phyloP scores from a whole-genome alignment of 1,139 yeast species.

The Kluyveromyces sp. region DNA sequence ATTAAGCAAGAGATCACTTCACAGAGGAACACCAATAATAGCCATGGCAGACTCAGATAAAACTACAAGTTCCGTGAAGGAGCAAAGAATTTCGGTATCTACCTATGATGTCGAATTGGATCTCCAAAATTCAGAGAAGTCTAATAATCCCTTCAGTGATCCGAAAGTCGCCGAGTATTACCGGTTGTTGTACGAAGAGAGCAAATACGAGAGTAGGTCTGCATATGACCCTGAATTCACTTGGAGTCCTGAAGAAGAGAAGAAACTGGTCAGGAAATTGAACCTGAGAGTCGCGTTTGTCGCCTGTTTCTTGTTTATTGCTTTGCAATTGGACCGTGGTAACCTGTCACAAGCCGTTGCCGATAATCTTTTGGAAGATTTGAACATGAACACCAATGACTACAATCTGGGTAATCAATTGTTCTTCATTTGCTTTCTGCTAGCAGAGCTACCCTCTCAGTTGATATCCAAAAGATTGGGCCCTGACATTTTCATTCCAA shows the following conservation, averaged over 20 bases:
- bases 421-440: constrained; percentile 39
- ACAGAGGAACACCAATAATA: neutral
- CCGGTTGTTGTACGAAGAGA: constrained; percentile 36
- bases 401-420: constrained; percentile 44
- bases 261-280: constrained; percentile 35
- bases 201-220: constrained; percentile 40
- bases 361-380: constrained; percentile 41
- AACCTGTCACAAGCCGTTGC: constrained; percentile 46
- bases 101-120: neutral
- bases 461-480: constrained; percentile 46
- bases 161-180: constrained; percentile 40
- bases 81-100: neutral
- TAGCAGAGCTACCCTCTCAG: constrained; percentile 50
- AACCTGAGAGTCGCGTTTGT: constrained; percentile 41
- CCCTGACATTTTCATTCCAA: constrained; percentile 49
- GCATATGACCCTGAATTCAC: constrained; percentile 42
- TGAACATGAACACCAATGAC: constrained; percentile 41
- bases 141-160: constrained; percentile 29
- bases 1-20: no score
- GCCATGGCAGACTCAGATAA: neutral
- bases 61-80: neutral
- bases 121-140: neutral
- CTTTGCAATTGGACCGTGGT: constrained; percentile 46
- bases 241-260: constrained; percentile 45
- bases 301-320: constrained; percentile 44